Conservation (phyloP, 2,329 filamentous ascomycete genomes). For the Nannizziopsis barbatae region DNA sequence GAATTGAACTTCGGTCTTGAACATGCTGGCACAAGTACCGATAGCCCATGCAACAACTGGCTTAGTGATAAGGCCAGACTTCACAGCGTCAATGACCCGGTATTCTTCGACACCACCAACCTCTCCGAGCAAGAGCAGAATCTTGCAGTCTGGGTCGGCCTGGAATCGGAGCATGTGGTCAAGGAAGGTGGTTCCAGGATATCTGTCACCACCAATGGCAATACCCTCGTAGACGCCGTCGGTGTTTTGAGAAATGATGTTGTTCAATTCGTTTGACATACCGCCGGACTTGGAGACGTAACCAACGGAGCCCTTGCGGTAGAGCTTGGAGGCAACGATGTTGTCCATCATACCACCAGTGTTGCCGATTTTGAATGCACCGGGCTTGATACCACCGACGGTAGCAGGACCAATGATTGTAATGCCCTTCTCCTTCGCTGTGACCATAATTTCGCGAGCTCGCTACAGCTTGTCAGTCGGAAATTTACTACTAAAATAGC, state of each 20-base stretch:
- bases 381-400: constrained; percentile 98
- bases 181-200: constrained; percentile 98
- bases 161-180: constrained; percentile 96
- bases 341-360: constrained; percentile 99
- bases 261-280: constrained; percentile 99
- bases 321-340: constrained; percentile 99
- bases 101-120: constrained; percentile 99
- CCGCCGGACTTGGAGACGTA: constrained; percentile 99
- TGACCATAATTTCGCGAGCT: constrained; percentile 93
- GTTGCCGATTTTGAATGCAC: constrained; percentile 99
- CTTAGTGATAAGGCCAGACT: constrained; percentile 90
- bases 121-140: constrained; percentile 88
- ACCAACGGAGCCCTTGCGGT: constrained; percentile 95
- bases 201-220: constrained; percentile 97
- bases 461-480: constrained; percentile 44
- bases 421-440: constrained; percentile 95
- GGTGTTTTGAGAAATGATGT: constrained; percentile 92
- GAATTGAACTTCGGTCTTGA: constrained; percentile 99
- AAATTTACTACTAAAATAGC: background rate
- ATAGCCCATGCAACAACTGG: constrained; percentile 99
- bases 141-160: constrained; percentile 94
- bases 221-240: constrained; percentile 99
- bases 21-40: constrained; percentile 97
- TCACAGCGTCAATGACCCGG: constrained; percentile 96
- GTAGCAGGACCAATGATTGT: constrained; percentile 98